A percentile compares a stretch with the other conserved stretches of the same genome.
Conservation (phyloP, 78 protist species). For the Kipferlia bialata region DNA sequence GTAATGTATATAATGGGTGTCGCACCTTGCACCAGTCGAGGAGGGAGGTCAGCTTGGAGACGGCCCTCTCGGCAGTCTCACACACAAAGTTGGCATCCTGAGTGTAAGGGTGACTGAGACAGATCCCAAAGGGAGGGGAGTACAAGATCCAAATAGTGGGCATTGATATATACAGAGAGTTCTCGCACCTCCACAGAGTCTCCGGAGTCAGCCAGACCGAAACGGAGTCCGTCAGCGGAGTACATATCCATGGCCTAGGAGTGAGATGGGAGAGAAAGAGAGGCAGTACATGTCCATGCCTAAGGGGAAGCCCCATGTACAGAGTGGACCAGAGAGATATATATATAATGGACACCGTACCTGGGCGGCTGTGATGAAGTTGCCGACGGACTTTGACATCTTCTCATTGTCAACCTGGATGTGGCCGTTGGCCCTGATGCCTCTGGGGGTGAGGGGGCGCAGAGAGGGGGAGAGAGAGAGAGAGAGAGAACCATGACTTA, state of each 20-base stretch:
- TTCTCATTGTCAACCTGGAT: conserved; percentile 79
- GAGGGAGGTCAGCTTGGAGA: conserved; percentile 67
- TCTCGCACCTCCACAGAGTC: conserved; percentile 87
- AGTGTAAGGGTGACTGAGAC: no score
- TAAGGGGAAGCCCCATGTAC: not conserved
- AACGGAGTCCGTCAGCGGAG: conserved; percentile 77
- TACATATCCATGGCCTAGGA: conserved; percentile 12
- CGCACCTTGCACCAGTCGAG: conserved; percentile 51
- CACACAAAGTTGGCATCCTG: not conserved
- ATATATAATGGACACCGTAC: not conserved
- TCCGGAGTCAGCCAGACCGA: conserved; percentile 96
- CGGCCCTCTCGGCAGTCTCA: conserved; percentile 51
- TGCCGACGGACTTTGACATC: conserved; percentile 97
- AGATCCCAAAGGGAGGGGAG: no score
- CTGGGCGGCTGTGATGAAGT: conserved; percentile 74
- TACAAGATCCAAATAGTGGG: no score
- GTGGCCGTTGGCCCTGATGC: conserved; percentile 41
- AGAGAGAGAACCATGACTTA: no score
- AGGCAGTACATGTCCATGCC: not conserved
- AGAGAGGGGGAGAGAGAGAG: not conserved
- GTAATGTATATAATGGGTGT: not conserved
- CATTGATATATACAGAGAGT: no score
- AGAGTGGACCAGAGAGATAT: not conserved
- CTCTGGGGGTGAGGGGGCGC: conserved; percentile 20
- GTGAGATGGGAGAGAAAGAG: no score